A percentile compares a stretch with the other conserved stretches of the same genome.
Conservation (phyloP, 1,284 basidiomycete genomes). For the Moesziomyces globuligerus region DNA sequence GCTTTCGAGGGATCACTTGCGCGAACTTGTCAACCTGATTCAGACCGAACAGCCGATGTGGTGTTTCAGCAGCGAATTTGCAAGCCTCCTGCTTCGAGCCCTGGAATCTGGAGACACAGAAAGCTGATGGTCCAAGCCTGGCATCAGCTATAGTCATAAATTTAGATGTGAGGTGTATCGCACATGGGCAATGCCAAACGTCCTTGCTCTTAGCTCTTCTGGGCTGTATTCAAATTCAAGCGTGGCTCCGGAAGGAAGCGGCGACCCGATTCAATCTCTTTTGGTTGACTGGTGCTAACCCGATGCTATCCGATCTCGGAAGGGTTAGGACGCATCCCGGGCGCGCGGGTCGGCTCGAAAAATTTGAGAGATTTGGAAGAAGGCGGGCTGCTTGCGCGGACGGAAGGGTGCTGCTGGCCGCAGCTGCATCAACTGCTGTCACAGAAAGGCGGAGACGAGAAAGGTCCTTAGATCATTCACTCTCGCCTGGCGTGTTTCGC, state of each 20-base stretch:
- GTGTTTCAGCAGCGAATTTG: conserved; percentile 33
- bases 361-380: conserved; percentile 38
- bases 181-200: too few species aligned
- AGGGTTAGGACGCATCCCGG: conserved; percentile 2
- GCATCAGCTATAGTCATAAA: too few species aligned
- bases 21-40: conserved; percentile 16
- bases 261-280: too few species aligned
- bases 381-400: conserved; percentile 2
- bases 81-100: conserved; percentile 20
- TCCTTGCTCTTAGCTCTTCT: too few species aligned
- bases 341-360: too few species aligned
- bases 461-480: conserved; percentile 7
- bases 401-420: too few species aligned
- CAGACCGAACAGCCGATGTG: conserved; percentile 20
- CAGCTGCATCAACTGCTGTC: too few species aligned
- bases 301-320: conserved; percentile 23
- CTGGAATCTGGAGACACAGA: conserved; percentile 3
- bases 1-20: conserved; percentile 11
- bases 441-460: neutral
- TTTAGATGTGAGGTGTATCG: too few species aligned
- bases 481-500: too few species aligned
- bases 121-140: too few species aligned
- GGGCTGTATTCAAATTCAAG: too few species aligned
- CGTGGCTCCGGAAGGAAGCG: too few species aligned
- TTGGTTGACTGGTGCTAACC: neutral